Evolutionary conservation across 208 protist genomes (phyloP).

Genomic region (Trypanosoma avium): DNA sequence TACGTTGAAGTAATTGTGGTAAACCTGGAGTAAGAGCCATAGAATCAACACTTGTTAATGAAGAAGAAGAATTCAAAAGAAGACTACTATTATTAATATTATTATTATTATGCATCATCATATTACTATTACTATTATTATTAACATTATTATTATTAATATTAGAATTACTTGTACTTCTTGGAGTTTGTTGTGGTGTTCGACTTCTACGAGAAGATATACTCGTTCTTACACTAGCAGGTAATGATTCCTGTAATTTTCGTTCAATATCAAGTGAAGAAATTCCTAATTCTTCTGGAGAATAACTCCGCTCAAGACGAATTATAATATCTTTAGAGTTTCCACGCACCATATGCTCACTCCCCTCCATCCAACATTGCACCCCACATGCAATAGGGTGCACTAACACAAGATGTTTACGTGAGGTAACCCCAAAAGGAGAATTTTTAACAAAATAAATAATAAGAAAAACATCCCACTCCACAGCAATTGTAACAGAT

Average conservation of each 20-base stretch:
- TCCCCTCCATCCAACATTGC: conserved; percentile 36
- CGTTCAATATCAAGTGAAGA: conserved; percentile 33
- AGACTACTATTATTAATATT: no score
- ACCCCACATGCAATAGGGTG: conserved; percentile 75
- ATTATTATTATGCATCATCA: no score
- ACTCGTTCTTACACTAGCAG: conserved; percentile 25
- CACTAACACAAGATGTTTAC: conserved; percentile 62
- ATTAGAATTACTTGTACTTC: neutral
- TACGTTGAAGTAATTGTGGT: conserved; percentile 6
- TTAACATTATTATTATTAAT: neutral
- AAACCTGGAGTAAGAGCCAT: neutral
- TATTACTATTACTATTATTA: no score
- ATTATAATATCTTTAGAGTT: conserved; percentile 35
- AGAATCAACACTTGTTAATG: neutral
- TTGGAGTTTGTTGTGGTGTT: neutral
- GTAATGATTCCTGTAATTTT: conserved; percentile 31
- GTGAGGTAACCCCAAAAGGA: conserved; percentile 38
- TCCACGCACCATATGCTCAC: conserved; percentile 2
- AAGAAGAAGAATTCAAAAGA: neutral
- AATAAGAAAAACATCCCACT: conserved; percentile 83
- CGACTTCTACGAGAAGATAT: neutral
- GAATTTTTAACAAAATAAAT: conserved; percentile 70
- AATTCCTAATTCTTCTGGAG: conserved; percentile 54
- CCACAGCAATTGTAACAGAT: conserved; percentile 67
- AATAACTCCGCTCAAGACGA: conserved; percentile 38